Evolutionary conservation across 305 asterid species (phyloP), one percentile per base, ranked within the genome.

Genomic region (Euphrasia arctica): DNA sequence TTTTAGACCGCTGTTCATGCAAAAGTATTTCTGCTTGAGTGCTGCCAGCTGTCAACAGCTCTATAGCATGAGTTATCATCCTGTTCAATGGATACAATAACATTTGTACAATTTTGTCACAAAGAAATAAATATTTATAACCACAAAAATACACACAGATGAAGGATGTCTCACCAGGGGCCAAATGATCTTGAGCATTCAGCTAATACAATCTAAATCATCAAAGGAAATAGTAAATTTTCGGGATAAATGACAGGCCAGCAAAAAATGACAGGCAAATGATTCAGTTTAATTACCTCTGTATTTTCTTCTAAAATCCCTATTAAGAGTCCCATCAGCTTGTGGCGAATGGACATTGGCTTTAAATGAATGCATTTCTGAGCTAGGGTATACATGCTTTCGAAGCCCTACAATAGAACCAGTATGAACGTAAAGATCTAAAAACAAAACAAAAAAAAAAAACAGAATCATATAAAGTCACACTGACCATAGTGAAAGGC

Each of bases 161-260:
- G 47, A 39, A 41, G 58, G 65, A 27, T 51, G 49, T 61, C 90
- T 82, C 70, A 92, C 98, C 98, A 93, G 75, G 95, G 91, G 59
- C 96, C 97, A 80, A 86, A 90, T 68, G 98, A 93, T 79, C 90
- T 86, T 66, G 95, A 87, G 82, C 98, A 93, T 77, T 86, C 97
- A 25, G 95, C 96, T 61, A 93, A 77, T 71, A 93, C 85, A 70
- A 88, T 95, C 97, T 92, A 83, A 74, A 84, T 28, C 55, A 72
- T 68, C 42, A 62, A 68, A 64, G 70, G 50, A 68, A 51, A 47
- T 41, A 64, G 69, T 70, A 65, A 74, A 48, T 60, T 39, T 25
- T 13, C 41, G 41, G 54, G 65, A 32, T 55, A 22, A 25, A 70
- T 62, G 68, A 61, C 68, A 67, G 42, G 63, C 60, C 61, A 62